Evolutionary conservation across 2,329 filamentous ascomycete species (phyloP).

Genomic region (Scopulariopsis brevicaulis): DNA sequence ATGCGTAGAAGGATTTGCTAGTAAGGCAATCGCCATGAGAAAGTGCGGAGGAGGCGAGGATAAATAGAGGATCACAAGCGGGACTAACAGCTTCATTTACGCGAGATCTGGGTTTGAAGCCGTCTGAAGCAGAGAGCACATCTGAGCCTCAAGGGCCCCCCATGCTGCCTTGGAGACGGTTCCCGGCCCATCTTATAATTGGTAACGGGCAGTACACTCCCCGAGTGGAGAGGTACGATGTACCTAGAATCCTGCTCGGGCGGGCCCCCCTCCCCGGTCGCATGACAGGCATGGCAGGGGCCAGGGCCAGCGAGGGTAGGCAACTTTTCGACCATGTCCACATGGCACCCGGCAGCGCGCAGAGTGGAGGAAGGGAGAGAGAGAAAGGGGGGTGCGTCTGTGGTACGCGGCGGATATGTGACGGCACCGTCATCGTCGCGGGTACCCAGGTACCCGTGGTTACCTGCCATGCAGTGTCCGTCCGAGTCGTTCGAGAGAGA

Average conservation of each 20-base stretch:
- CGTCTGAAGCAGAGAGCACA: background rate
- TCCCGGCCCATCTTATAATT: background rate
- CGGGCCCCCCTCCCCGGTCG: background rate
- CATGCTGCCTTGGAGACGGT: background rate
- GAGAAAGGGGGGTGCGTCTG: background rate
- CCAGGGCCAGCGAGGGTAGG: background rate
- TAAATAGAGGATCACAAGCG: background rate
- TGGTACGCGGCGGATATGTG: background rate
- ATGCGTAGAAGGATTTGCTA: background rate
- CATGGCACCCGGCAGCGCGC: background rate
- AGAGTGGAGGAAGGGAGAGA: background rate
- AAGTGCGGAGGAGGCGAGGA: background rate
- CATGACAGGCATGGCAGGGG: constrained; percentile 3
- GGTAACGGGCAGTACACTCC: constrained; percentile 1
- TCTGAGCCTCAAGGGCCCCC: constrained; percentile 1
- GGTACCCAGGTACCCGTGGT: background rate
- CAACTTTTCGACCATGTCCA: background rate
- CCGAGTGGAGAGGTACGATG: background rate
- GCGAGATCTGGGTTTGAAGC: background rate
- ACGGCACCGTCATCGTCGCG: background rate
- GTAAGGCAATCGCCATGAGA: background rate
- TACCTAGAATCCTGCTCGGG: background rate
- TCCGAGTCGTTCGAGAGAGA: background rate
- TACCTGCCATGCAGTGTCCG: background rate
- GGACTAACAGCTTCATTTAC: background rate